phyloP scores from a whole-genome alignment of 306 rosid species.

The Hippophae rhamnoides region DNA sequence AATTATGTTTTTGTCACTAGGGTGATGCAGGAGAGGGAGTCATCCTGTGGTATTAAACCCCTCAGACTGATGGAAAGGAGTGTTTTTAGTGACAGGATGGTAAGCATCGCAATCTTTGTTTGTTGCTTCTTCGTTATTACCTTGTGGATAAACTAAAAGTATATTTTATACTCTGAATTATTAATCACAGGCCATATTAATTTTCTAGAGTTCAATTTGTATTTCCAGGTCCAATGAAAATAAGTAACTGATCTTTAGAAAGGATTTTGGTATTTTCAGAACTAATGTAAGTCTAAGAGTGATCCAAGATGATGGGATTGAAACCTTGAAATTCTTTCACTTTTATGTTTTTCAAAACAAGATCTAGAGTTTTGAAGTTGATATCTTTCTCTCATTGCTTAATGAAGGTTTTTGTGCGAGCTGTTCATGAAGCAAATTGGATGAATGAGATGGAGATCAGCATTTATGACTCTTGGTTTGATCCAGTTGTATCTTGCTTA shows the following conservation, averaged over 20 bases:
- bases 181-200: background rate
- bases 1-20: slow-evolving; percentile 92
- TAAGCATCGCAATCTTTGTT: slow-evolving; percentile 24
- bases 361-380: slow-evolving; percentile 25
- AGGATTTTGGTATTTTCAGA: background rate
- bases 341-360: slow-evolving; percentile 19
- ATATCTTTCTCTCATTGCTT: slow-evolving; percentile 26
- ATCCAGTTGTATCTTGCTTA: slow-evolving; percentile 88
- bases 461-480: slow-evolving; percentile 97
- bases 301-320: slow-evolving; percentile 19
- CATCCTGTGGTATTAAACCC: slow-evolving; percentile 89
- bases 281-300: slow-evolving; percentile 4
- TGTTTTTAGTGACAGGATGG: slow-evolving; percentile 97
- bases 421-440: slow-evolving; percentile 99
- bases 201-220: background rate
- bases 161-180: background rate
- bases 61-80: slow-evolving; percentile 98
- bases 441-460: slow-evolving; percentile 99
- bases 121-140: background rate
- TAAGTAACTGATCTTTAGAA: background rate
- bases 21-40: slow-evolving; percentile 96
- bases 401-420: slow-evolving; percentile 81
- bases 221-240: background rate
- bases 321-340: slow-evolving; percentile 18
- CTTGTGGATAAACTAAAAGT: background rate